Evolutionary conservation across 768 basidiomycete species (phyloP), one percentile per base, ranked within the genome.

Genomic region (Hygrophorus russula): DNA sequence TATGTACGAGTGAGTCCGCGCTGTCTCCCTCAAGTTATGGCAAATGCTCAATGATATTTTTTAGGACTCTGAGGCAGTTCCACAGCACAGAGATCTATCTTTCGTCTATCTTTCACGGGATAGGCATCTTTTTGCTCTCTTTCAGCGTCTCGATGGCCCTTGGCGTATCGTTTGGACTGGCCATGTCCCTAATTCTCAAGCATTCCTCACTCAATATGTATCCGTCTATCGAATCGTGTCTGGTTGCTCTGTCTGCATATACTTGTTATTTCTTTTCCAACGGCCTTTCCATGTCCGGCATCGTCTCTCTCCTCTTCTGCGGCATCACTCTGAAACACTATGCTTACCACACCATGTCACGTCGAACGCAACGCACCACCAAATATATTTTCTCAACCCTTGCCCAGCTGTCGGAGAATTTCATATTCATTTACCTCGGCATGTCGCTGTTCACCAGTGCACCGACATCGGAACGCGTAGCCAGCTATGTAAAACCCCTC

Each of bases 251-350:
- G 38, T 82, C 83, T 46, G 94, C 96, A 15, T 97, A 97, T 62
- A 96, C 90, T 0, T 89, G 83, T 66, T 98, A 98, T 65, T 99
- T 99, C 68, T 92, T 99, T 69, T 93, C 90, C n/a, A 99, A 90
- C 50, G 93, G 91, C 4, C 61, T 93, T 31, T 78, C 80, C 36
- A 91, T 96, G 87, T 85, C 80, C 59, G 94, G 96, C 39, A 97
- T 98, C 61, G 93, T 98, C 35, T 96, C 93, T 3, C 76, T 98
- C 32, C 80, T 98, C 36, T 97, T 99, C 69, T 98, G 94, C 59
- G 94, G 96, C 47, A 96, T 99, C 59, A 99, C 96, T 3, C 74
- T 99, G 53, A 99, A 99, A 63, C 96, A 99, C 59, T 98, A 99
- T 56, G 96, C 94, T n/a, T 98, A 96, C 59, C 96, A 97, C 66